Evolutionary conservation across 768 basidiomycete genomes (phyloP), one percentile per base, ranked within the genome.

Genomic region (Lentinula sp.): DNA sequence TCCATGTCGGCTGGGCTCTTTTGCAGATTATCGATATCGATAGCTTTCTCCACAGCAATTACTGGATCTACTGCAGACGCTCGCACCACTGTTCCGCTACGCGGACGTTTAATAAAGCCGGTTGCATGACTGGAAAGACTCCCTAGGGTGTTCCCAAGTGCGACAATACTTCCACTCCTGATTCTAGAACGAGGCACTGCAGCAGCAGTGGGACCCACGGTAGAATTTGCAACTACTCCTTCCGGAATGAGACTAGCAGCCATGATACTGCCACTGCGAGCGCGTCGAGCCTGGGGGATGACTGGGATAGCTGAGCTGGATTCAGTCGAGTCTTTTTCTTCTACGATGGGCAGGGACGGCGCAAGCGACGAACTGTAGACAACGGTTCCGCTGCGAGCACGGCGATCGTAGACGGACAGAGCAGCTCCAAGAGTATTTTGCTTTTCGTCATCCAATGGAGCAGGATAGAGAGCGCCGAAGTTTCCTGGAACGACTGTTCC

Each of bases 401-500:
- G 59, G 28, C 18, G 49, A 23, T 12, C 20, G 43, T 28, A 28
- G 28, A 28, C 28, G 45, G 39, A 43, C 8, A 39, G 18, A 36
- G 57, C 23, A 15, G 23, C 1, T 16, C 10, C 39, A 8, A n/a
- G 28, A 13, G 57, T 15, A 9, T 28, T 35, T 49, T 32, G n/a
- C 16, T 54, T 37, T 5, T 41, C 10, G n/a, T 36, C 18, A 37
- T 20, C 35, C n/a, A 16, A 16, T 13, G 49, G 39, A n/a, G 49
- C 28, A 7, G 33, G 13, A 28, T 16, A 12, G 28, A 45, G n/a
- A 35, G n/a, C n/a, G 9, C 35, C 33, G 12, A 42, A 20, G 35
- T 28, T 42, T 36, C 51, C 35, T 16, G 57, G 41, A 39, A 79
- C 72, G 39, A 83, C 68, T 3, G 83, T 83, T 2, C 80, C 83